Percentiles rank a stretch among this genome's conserved stretches.
phyloP scores from a whole-genome alignment of 345 rosid genomes.

The Physaria fendleri region DNA sequence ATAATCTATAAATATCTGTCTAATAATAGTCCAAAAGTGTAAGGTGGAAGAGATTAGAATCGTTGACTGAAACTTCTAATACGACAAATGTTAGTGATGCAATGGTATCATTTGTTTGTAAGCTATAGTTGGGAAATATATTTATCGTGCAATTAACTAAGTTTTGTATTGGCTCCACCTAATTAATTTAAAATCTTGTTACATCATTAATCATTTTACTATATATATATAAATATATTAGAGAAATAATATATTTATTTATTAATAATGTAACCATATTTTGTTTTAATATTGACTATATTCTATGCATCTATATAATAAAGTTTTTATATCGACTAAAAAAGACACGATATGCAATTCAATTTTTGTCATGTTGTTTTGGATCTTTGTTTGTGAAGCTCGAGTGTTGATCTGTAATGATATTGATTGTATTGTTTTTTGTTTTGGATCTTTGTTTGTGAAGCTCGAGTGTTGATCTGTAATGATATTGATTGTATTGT shows the following conservation, averaged over 20 bases:
- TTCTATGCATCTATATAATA: background rate
- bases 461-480: background rate
- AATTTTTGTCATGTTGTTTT: conserved; percentile 15
- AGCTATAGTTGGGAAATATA: conserved; percentile 25
- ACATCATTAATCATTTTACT: conserved; percentile 1
- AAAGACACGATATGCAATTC: conserved; percentile 17
- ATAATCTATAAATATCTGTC: background rate
- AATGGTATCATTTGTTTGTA: conserved; percentile 12
- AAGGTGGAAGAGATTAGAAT: conserved; percentile 14
- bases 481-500: conserved; percentile 15
- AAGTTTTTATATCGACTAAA: conserved; percentile 22
- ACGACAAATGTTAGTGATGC: conserved; percentile 11
- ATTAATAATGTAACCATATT: no score
- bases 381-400: conserved; percentile 15
- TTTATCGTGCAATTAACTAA: conserved; percentile 5
- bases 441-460: conserved; percentile 23
- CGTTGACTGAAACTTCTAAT: conserved; percentile 14
- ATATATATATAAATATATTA: no score
- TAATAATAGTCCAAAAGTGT: conserved; percentile 11
- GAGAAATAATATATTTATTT: no score
- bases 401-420: conserved; percentile 1
- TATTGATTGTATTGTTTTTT: conserved; percentile 14
- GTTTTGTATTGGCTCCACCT: conserved; percentile 7
- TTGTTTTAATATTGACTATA: no score
- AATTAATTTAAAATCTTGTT: background rate